Percentiles rank a stretch among this genome's conserved stretches.
Conservation (phyloP, 768 basidiomycete genomes). For the Asterophora lycoperdoides region DNA sequence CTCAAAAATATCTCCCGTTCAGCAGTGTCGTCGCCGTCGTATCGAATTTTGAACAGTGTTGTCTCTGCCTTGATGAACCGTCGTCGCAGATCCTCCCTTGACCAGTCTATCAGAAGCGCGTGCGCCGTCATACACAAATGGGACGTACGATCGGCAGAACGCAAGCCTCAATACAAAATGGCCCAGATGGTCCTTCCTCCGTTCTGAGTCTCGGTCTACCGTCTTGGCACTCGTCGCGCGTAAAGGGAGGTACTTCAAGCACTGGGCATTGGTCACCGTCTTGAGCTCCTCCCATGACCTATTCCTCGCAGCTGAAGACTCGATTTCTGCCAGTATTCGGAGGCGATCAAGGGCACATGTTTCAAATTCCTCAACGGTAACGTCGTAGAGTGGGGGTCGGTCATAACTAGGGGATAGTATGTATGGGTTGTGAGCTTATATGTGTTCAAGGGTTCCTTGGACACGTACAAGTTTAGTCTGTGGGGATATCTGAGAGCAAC, state of each 20-base stretch:
- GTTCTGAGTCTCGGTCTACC: constrained; percentile 52
- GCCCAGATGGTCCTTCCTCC: constrained; percentile 81
- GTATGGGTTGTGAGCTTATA: constrained; percentile 9
- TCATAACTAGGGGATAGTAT: constrained; percentile 77
- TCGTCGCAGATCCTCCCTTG: constrained; percentile 82
- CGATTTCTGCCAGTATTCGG: constrained; percentile 85
- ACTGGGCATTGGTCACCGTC: constrained; percentile 55
- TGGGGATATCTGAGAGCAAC: constrained; percentile 50
- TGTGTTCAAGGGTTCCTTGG: not conserved
- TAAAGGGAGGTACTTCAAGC: constrained; percentile 74
- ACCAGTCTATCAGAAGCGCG: not conserved
- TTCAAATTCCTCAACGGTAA: constrained; percentile 95
- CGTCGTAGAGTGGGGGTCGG: constrained; percentile 76
- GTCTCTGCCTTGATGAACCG: constrained; percentile 89
- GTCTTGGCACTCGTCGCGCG: constrained; percentile 48
- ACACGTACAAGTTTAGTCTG: constrained; percentile 74
- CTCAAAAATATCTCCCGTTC: constrained; percentile 68
- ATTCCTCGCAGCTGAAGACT: constrained; percentile 83
- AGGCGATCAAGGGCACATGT: constrained; percentile 84
- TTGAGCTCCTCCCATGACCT: constrained; percentile 75
- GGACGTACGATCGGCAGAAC: constrained; percentile 90
- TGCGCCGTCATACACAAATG: not conserved
- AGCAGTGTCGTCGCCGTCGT: constrained; percentile 51
- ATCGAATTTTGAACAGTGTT: constrained; percentile 79
- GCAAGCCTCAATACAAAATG: constrained; percentile 94